These are phyloP conservation scores for Saturnispora sanitii DNA, from an alignment of 805 yeast genomes.

Conservation along the genomic window DNA sequence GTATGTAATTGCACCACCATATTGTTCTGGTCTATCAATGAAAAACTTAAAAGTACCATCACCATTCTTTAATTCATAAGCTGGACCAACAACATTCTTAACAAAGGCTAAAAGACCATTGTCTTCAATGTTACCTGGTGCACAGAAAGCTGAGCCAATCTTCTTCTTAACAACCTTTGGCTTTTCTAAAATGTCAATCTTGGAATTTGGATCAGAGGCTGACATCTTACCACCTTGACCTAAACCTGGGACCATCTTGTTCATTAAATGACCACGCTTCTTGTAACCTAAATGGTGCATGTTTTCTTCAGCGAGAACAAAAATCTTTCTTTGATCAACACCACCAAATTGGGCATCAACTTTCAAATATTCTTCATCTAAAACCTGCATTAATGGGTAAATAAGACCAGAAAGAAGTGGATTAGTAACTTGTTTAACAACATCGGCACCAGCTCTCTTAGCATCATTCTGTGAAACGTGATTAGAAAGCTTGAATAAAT, in stretches of 20 bases:
- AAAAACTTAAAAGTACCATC: conserved; percentile 52
- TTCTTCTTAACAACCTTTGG: conserved; percentile 85
- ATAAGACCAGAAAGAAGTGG: conserved; percentile 89
- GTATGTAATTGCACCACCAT: conserved; percentile 87
- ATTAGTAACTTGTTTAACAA: conserved; percentile 92
- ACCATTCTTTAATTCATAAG: conserved; percentile 63
- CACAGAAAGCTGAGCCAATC: conserved; percentile 85
- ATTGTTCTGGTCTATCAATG: conserved; percentile 90
- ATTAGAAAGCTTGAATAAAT: conserved; percentile 77
- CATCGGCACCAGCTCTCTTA: conserved; percentile 98
- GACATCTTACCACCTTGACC: conserved; percentile 98
- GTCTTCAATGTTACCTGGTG: conserved; percentile 86
- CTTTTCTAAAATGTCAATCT: conserved; percentile 85
- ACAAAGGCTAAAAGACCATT: conserved; percentile 85
- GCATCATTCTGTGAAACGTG: conserved; percentile 90
- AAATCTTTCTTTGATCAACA: conserved; percentile 96
- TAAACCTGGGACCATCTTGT: conserved; percentile 97
- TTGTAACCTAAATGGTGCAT: conserved; percentile 81
- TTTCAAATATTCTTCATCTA: conserved; percentile 84
- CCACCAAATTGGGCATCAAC: conserved; percentile 98
- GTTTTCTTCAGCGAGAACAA: conserved; percentile 93
- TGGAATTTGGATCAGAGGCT: conserved; percentile 97
- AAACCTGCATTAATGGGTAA: conserved; percentile 97
- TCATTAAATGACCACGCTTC: conserved; percentile 97
- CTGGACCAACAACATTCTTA: conserved; percentile 77